Evolutionary conservation across 129 eudicot genomes (phyloP).

Genomic region (Lactuca sativa): DNA sequence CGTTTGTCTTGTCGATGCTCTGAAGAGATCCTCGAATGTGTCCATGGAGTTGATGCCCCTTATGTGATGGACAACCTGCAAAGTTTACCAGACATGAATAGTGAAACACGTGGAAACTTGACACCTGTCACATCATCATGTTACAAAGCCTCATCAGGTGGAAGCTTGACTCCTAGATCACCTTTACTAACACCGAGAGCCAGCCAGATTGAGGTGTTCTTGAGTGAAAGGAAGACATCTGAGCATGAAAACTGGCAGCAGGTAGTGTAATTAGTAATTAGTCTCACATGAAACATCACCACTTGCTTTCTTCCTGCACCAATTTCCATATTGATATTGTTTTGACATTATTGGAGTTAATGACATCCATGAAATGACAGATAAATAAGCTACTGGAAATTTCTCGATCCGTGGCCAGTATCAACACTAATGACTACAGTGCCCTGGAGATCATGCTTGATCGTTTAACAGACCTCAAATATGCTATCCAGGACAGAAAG

Average conservation of each 20-base stretch:
- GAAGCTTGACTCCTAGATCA: constrained; percentile 91
- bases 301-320: not conserved
- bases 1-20: constrained; percentile 39
- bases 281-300: not conserved
- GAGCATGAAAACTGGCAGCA: constrained; percentile 80
- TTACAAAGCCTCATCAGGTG: constrained; percentile 57
- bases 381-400: constrained; percentile 77
- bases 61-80: constrained; percentile 47
- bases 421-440: constrained; percentile 71
- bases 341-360: not conserved
- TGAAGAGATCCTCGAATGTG: constrained; percentile 55
- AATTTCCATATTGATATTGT: not conserved
- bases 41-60: constrained; percentile 48
- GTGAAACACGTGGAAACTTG: constrained; percentile 44
- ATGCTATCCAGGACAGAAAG: constrained; percentile 88
- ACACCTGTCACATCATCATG: constrained; percentile 39
- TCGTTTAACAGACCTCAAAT: constrained; percentile 75
- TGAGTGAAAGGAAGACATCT: constrained; percentile 61
- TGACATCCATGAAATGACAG: constrained; percentile 46
- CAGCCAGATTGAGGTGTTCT: constrained; percentile 67
- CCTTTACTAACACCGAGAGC: constrained; percentile 83
- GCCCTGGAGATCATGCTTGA: constrained; percentile 76
- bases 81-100: constrained; percentile 37
- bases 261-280: constrained; percentile 51
- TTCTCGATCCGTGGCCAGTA: constrained; percentile 69